Conservation (phyloP, 495 filamentous ascomycete genomes). For the Penicillium soppii region DNA sequence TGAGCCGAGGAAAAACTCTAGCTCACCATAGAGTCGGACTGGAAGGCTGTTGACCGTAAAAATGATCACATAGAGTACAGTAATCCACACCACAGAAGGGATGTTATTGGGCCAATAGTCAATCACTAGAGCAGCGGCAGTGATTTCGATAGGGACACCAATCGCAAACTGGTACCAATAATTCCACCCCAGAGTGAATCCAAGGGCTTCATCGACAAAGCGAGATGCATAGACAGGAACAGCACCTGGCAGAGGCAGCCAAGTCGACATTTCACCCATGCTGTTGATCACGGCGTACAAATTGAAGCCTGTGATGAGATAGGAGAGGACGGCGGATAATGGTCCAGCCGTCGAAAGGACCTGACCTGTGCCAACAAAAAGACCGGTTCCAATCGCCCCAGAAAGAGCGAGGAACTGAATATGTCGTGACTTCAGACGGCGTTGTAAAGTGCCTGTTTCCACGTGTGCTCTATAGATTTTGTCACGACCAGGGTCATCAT, state of each 20-base stretch:
- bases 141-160: slow-evolving; percentile 64
- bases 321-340: slow-evolving; percentile 62
- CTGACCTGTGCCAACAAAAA: slow-evolving; percentile 67
- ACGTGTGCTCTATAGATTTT: neutral
- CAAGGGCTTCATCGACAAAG: slow-evolving; percentile 64
- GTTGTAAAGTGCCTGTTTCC: slow-evolving; percentile 28
- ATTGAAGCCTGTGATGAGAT: slow-evolving; percentile 60
- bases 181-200: slow-evolving; percentile 72
- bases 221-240: slow-evolving; percentile 66
- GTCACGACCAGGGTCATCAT: neutral
- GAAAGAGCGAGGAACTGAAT: slow-evolving; percentile 60
- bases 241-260: slow-evolving; percentile 66
- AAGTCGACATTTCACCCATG: slow-evolving; percentile 68
- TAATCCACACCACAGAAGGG: slow-evolving; percentile 39
- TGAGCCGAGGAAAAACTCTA: slow-evolving; percentile 42
- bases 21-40: slow-evolving; percentile 47
- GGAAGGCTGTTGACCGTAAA: slow-evolving; percentile 39
- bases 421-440: slow-evolving; percentile 62
- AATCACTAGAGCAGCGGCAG: slow-evolving; percentile 63
- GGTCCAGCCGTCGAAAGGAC: slow-evolving; percentile 62
- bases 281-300: slow-evolving; percentile 50
- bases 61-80: slow-evolving; percentile 44
- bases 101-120: slow-evolving; percentile 58
- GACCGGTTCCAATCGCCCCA: slow-evolving; percentile 62
- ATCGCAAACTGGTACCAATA: slow-evolving; percentile 52